Evolutionary conservation across 257 asterid species (phyloP).

Genomic region (Solanum chmielewskii): DNA sequence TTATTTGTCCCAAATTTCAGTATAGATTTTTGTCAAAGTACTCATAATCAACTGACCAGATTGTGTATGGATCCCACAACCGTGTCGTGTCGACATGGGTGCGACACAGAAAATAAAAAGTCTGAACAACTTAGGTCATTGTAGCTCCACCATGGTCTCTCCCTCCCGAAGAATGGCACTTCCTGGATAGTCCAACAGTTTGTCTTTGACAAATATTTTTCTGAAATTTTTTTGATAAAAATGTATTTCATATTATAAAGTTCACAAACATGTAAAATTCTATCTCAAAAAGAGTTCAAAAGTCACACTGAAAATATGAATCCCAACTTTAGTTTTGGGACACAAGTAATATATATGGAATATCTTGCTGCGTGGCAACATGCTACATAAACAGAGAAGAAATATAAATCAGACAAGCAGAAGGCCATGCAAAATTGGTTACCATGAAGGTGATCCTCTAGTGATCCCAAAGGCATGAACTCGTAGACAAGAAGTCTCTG

Average conservation of each 20-base stretch:
- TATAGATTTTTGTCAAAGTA: neutral
- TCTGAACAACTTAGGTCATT: neutral
- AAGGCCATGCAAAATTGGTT: constrained; percentile 10
- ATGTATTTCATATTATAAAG: neutral
- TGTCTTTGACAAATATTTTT: neutral
- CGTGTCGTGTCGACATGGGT: neutral
- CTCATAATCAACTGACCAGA: neutral
- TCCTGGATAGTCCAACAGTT: neutral
- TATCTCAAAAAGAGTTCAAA: neutral
- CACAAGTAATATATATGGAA: neutral
- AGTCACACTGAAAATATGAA: neutral
- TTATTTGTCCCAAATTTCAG: neutral
- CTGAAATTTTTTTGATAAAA: neutral
- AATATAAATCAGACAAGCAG: neutral
- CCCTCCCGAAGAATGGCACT: neutral
- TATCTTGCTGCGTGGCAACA: neutral
- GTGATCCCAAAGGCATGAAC: constrained; percentile 93
- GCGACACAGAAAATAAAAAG: neutral
- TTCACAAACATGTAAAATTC: neutral
- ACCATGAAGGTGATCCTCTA: constrained; percentile 98
- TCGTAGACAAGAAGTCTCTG: constrained; percentile 98
- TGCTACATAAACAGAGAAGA: neutral
- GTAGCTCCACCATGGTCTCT: neutral
- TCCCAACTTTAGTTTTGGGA: neutral
- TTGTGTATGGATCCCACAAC: neutral